Conservation (phyloP, 2,329 filamentous ascomycete species). For the Westerdykella aurantiaca region DNA sequence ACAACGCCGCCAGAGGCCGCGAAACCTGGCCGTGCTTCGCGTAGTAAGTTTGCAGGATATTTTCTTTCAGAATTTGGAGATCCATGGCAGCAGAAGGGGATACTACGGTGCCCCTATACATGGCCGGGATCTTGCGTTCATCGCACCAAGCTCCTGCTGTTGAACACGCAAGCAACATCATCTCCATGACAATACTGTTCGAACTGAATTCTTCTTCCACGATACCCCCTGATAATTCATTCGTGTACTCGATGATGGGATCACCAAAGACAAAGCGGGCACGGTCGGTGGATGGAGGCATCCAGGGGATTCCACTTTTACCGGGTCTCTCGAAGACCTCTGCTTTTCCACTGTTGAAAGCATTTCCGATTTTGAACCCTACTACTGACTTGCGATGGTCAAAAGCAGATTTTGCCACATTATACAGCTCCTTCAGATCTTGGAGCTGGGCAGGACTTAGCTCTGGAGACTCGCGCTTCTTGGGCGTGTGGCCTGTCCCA, state of each 20-base stretch:
- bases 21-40: constrained; percentile 34
- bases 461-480: constrained; percentile 5
- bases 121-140: constrained; percentile 47
- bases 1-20: constrained; percentile 37
- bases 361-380: constrained; percentile 26
- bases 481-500: constrained; percentile 8
- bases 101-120: constrained; percentile 43
- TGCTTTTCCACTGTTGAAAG: too few relatives aligned
- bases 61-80: constrained; percentile 19
- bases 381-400: constrained; percentile 33
- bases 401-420: constrained; percentile 30
- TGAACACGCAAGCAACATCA: constrained; percentile 53
- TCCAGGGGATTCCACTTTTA: constrained; percentile 35
- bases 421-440: constrained; percentile 33
- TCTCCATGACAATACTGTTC: constrained; percentile 30
- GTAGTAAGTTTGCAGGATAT: constrained; percentile 35
- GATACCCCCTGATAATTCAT: constrained; percentile 3
- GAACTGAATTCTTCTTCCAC: constrained; percentile 13
- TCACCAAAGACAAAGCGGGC: constrained; percentile 39
- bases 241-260: constrained; percentile 38
- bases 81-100: constrained; percentile 11
- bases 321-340: constrained; percentile 31
- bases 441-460: constrained; percentile 20
- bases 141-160: constrained; percentile 48
- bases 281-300: constrained; percentile 35